Percentiles rank a stretch among this genome's conserved stretches.
phyloP scores from a whole-genome alignment of 139 green algal species.

The Ulvella scutata region DNA sequence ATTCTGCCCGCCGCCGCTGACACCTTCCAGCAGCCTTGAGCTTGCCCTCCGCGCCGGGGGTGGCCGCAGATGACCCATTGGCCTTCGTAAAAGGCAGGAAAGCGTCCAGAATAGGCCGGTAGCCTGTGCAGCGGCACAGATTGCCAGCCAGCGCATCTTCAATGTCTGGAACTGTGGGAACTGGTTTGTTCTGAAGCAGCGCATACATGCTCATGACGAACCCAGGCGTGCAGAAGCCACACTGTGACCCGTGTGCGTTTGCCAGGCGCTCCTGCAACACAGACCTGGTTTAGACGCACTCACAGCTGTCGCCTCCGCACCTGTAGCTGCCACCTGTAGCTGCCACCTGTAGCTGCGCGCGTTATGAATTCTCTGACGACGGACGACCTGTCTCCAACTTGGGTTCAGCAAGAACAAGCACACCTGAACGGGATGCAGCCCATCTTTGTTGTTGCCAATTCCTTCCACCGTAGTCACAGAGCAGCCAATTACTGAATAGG shows the following conservation, averaged over 20 bases:
- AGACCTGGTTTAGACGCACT: too few relatives aligned
- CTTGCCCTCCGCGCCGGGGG: too few relatives aligned
- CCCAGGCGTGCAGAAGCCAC: constrained; percentile 94
- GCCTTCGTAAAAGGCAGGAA: constrained; percentile 71
- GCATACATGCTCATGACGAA: constrained; percentile 97
- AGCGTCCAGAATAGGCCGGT: constrained; percentile 93
- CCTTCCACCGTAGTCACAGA: constrained; percentile 89
- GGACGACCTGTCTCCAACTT: not conserved
- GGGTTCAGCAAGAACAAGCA: not conserved
- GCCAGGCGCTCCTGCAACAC: constrained; percentile 60
- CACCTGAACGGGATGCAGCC: constrained; percentile 69
- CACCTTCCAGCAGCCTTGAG: too few relatives aligned
- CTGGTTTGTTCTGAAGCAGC: constrained; percentile 44
- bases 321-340: too few relatives aligned
- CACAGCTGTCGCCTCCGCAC: too few relatives aligned
- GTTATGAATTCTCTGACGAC: not conserved
- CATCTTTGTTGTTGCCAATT: constrained; percentile 64
- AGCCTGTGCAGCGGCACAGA: constrained; percentile 92
- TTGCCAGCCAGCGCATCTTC: constrained; percentile 88
- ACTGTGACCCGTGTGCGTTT: constrained; percentile 83
- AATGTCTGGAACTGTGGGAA: constrained; percentile 62
- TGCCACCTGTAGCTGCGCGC: too few relatives aligned
- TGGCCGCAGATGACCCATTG: not conserved
- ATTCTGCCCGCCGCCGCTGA: too few relatives aligned
- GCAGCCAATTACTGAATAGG: constrained; percentile 82